Conservation (phyloP, 805 yeast species). For the Ogataea wickerhamii region DNA sequence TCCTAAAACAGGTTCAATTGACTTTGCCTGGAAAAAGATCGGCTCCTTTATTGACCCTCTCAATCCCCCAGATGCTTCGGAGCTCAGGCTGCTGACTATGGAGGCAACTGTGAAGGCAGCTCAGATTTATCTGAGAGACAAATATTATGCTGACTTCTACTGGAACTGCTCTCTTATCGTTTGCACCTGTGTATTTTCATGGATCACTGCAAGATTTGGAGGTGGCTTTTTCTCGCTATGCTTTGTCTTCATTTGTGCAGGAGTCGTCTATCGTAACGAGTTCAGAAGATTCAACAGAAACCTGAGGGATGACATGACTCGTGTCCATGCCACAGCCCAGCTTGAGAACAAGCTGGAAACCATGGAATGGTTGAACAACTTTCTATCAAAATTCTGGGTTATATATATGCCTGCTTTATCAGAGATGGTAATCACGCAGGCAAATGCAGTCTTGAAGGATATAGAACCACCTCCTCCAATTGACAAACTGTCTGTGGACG, state of each 20-base stretch:
- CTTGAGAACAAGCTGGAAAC: slow-evolving; percentile 65
- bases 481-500: slow-evolving; percentile 67
- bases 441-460: slow-evolving; percentile 65
- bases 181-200: slow-evolving; percentile 71
- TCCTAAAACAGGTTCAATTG: slow-evolving; percentile 14
- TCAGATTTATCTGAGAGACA: slow-evolving; percentile 62
- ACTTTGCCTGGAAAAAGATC: slow-evolving; percentile 35
- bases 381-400: slow-evolving; percentile 79
- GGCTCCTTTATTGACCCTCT: slow-evolving; percentile 31
- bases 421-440: slow-evolving; percentile 65
- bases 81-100: slow-evolving; percentile 14
- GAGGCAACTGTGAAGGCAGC: slow-evolving; percentile 33
- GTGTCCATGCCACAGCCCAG: slow-evolving; percentile 60
- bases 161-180: slow-evolving; percentile 61
- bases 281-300: slow-evolving; percentile 72
- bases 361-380: slow-evolving; percentile 77
- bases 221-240: slow-evolving; percentile 62
- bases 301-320: slow-evolving; percentile 69
- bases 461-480: slow-evolving; percentile 83
- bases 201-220: slow-evolving; percentile 61
- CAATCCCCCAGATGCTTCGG: slow-evolving; percentile 19
- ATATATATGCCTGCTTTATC: slow-evolving; percentile 84
- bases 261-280: slow-evolving; percentile 68
- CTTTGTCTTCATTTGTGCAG: slow-evolving; percentile 55
- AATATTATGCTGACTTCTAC: slow-evolving; percentile 68